Evolutionary conservation across 176 grass and related monocot species (phyloP), one percentile per base, ranked within the genome.

Genomic region (Olyra latifolia): DNA sequence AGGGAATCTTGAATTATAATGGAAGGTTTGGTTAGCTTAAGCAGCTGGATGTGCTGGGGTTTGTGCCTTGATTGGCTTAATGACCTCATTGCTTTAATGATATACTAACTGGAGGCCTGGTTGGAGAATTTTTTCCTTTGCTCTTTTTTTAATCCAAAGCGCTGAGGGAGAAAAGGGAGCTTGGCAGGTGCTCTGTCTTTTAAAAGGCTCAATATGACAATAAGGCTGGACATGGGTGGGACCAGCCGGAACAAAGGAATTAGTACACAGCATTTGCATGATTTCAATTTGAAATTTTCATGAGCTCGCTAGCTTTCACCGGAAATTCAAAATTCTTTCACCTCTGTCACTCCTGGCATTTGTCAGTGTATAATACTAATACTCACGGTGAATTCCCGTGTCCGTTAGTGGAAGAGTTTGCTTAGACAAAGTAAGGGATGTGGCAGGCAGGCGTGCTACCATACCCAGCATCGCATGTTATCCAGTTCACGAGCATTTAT

Each of bases 1-100:
- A 30, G 20, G 82, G 87, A 89, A 89, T 89, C 87, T 89, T 85
- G 72, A 75, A 85, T 78, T 85, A 85, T 82, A 89, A 89, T 89
- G 87, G 87, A 85, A 89, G 83, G 32, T 85, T 89, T 76, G 57
- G 83, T 80, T 68, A 28, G 61, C 61, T 48, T 67, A 74, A 80
- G 71, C 47, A 81, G 77, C 65, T 65, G 84, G 84, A 24, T 10
- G 67, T 44, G 69, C 60, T 49, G 32, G 32, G 32, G 32, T 35
- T 35, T 35, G 32, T 35, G 32, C 32, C 32, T 2, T 84, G 76
- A 79, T 80, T 84, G 71, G 70, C 73, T 38, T 77, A 56, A 82
- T 53, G 74, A 45, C 68, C 80, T 85, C 77, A 85, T 89, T 89
- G 82, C 82, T 85, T 85, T 71, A 71, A 77, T 85, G 46, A 89